Conservation (phyloP, 768 basidiomycete species). For the Galerina marginata region DNA sequence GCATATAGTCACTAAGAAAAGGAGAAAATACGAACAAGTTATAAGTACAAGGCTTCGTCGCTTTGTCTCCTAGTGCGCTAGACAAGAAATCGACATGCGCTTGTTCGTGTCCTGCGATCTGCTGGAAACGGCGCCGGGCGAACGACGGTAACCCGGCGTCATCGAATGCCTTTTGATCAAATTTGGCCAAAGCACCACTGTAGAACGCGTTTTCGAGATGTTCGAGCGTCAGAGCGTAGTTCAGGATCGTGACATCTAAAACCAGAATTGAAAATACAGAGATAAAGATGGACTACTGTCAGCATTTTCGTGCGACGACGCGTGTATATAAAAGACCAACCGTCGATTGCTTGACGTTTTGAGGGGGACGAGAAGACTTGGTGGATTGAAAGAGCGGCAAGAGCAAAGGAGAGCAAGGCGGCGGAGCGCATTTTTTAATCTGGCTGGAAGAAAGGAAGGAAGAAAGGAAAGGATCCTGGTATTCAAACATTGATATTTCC, state of each 20-base stretch:
- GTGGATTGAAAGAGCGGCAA: slow-evolving; percentile 7
- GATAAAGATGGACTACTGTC: too few species aligned
- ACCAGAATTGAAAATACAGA: background rate
- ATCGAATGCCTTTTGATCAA: slow-evolving; percentile 48
- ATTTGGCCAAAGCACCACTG: slow-evolving; percentile 45
- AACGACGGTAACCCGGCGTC: slow-evolving; percentile 50
- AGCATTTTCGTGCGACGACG: background rate
- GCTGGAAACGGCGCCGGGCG: slow-evolving; percentile 52
- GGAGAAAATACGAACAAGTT: slow-evolving; percentile 46
- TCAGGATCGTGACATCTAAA: slow-evolving; percentile 34
- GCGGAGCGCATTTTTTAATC: slow-evolving; percentile 10
- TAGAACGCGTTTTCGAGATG: slow-evolving; percentile 56
- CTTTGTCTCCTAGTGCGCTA: slow-evolving; percentile 47
- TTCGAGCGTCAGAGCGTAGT: slow-evolving; percentile 54
- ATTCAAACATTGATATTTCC: background rate
- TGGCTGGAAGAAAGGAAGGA: background rate
- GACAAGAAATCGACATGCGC: slow-evolving; percentile 52
- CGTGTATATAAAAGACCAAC: background rate
- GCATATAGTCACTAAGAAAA: too few species aligned
- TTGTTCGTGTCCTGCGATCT: slow-evolving; percentile 57
- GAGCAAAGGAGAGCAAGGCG: slow-evolving; percentile 9
- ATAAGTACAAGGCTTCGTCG: slow-evolving; percentile 63
- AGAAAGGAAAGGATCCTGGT: background rate
- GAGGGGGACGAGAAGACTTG: slow-evolving; percentile 2
- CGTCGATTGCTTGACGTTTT: slow-evolving; percentile 15